Conservation (phyloP, 306 rosid species). For the Ormosia semicastrata region DNA sequence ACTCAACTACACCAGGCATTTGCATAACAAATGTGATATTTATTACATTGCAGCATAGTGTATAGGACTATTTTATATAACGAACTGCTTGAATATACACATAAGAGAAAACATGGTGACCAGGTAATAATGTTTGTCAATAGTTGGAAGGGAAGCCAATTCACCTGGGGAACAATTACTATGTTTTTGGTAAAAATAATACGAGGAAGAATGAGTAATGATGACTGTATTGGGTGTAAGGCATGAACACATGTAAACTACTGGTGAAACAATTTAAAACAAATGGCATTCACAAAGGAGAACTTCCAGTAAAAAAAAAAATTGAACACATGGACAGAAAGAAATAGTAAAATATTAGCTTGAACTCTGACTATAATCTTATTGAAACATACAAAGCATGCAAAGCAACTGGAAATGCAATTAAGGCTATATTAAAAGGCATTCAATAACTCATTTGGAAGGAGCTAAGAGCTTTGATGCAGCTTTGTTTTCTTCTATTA, state of each 20-base stretch:
- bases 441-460: background rate
- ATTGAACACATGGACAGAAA: background rate
- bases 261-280: background rate
- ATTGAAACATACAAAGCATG: background rate
- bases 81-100: background rate
- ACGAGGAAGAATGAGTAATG: background rate
- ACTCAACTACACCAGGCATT: background rate
- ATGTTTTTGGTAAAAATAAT: background rate
- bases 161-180: background rate
- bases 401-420: background rate
- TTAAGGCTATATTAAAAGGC: background rate
- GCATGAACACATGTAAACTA: background rate
- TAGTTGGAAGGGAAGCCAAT: background rate
- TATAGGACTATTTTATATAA: background rate
- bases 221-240: background rate
- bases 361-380: background rate
- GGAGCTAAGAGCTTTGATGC: background rate
- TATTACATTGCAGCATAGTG: background rate
- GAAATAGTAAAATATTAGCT: background rate
- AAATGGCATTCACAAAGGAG: background rate
- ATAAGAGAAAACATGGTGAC: background rate
- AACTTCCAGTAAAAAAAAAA: background rate
- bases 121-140: background rate
- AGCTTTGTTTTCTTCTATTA: background rate
- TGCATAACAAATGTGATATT: too few species aligned